Base-by-base conservation (phyloP, 768 basidiomycete species). In the Hortiboletus campestris region DNA sequence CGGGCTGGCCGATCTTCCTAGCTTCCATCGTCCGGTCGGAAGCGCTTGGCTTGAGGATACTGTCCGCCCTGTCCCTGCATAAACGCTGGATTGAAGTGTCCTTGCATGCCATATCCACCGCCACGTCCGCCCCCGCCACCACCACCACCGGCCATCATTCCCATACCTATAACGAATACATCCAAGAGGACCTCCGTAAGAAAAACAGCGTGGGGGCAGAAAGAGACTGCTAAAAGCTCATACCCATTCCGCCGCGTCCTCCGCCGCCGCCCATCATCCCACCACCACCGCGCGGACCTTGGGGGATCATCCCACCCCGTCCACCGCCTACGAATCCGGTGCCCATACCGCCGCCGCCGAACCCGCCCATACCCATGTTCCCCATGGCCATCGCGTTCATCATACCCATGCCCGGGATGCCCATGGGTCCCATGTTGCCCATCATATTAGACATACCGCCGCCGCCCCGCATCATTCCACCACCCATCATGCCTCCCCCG, bases 71-170 rank as follows among this genome's bases (percentile, higher is more conserved):
- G 72, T 11, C 67, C 75, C 64, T 78, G 80, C 76, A 86, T 83
- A 67, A 90, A 89, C 20, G 86, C 84, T 4, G 88, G 86, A 67
- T 89, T 89, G 75, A 86, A 84, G 73, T 89, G 86, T 16, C 86
- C 86, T 63, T 78, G 78, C 59, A 72, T 75, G 57, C 74, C 77
- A 67, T 77, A 79, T 43, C 78, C 79, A 48, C 81, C 79, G 50
- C 81, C 54, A 71, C 49, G 49, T 51, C 49, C 59, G 70, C 47
- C 50, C 45, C 51, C 60, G 39, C 46, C 20, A 35, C 56, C 45
- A 42, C 77, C 78, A 25, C 73, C 78, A 46, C 71, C 67, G 51
- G 73, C 70, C 76, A 82, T 77, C 76, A 79, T 80, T 64, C 81
- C 81, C 77, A 79, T 79, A 69, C 76, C 77, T 78, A 68, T 72